Percentiles rank a stretch among this genome's conserved stretches.
Evolutionary conservation across 495 filamentous ascomycete species (phyloP).

Genomic region (Aspergillus haitiensis): DNA sequence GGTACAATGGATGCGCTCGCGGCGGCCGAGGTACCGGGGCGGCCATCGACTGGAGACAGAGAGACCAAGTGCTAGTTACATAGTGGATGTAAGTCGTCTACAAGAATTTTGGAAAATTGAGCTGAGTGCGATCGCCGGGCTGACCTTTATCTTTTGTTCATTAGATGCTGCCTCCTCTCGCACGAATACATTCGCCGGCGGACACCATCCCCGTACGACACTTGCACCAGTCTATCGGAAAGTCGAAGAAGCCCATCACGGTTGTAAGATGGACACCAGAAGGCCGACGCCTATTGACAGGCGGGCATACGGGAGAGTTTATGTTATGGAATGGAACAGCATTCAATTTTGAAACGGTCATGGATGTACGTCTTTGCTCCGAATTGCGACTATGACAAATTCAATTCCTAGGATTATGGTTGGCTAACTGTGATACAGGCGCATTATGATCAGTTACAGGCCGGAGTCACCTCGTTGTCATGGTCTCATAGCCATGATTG

Average conservation of each 20-base stretch:
- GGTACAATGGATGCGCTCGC: conserved; percentile 88
- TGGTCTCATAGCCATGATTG: conserved; percentile 97
- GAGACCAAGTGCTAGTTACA: conserved; percentile 81
- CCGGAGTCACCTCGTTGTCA: conserved; percentile 78
- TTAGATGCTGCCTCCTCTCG: conserved; percentile 85
- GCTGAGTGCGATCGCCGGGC: background rate
- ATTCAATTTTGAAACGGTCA: conserved; percentile 99
- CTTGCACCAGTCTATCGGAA: conserved; percentile 93
- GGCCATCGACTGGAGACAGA: conserved; percentile 69
- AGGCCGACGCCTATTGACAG: conserved; percentile 85
- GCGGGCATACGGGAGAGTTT: conserved; percentile 94
- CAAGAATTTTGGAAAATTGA: background rate
- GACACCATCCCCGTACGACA: conserved; percentile 87
- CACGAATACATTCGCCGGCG: conserved; percentile 66
- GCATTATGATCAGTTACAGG: conserved; percentile 69
- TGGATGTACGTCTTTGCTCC: conserved; percentile 60
- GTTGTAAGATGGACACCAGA: conserved; percentile 98
- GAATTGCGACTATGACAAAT: background rate
- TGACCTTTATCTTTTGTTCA: background rate
- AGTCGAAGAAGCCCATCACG: conserved; percentile 95
- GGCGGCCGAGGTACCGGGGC: conserved; percentile 72
- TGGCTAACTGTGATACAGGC: conserved; percentile 49
- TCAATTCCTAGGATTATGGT: background rate
- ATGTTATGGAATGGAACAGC: conserved; percentile 98
- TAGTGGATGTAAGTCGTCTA: conserved; percentile 71